Evolutionary conservation across 106 monocot genomes (phyloP).

Genomic region (Iris macrosiphon): DNA sequence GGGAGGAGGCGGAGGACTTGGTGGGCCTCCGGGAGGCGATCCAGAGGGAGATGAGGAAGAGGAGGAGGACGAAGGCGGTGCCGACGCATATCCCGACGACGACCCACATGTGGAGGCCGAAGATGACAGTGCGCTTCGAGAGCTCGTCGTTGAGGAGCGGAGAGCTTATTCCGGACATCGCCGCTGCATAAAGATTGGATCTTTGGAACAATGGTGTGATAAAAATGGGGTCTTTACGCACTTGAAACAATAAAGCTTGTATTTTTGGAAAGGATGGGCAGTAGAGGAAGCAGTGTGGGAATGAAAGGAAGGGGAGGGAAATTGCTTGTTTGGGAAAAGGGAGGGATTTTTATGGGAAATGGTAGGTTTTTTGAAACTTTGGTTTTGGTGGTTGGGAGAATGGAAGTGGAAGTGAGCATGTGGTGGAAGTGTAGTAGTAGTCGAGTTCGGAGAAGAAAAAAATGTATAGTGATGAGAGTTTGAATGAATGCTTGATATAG

Average conservation of each 20-base stretch:
- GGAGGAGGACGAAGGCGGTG: constrained; percentile 66
- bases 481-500: too few relatives aligned
- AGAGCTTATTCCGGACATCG: constrained; percentile 12
- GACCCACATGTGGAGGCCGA: constrained; percentile 79
- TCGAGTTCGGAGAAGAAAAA: neutral
- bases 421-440: neutral
- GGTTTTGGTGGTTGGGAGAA: neutral
- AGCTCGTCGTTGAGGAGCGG: constrained; percentile 41
- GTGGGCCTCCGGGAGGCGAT: constrained; percentile 26
- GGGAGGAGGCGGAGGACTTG: neutral
- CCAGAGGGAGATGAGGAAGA: constrained; percentile 76
- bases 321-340: too few relatives aligned
- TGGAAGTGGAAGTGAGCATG: neutral
- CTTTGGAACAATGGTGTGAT: too few relatives aligned
- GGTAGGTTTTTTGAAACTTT: neutral
- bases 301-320: too few relatives aligned
- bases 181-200: neutral
- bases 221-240: too few relatives aligned
- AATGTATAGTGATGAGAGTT: neutral
- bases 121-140: constrained; percentile 65
- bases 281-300: too few relatives aligned
- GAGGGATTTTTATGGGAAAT: neutral
- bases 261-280: too few relatives aligned
- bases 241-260: too few relatives aligned
- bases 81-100: constrained; percentile 73